Evolutionary conservation across 2,329 filamentous ascomycete species (phyloP), one percentile per base, ranked within the genome.

Genomic region (Monilinia fructigena): DNA sequence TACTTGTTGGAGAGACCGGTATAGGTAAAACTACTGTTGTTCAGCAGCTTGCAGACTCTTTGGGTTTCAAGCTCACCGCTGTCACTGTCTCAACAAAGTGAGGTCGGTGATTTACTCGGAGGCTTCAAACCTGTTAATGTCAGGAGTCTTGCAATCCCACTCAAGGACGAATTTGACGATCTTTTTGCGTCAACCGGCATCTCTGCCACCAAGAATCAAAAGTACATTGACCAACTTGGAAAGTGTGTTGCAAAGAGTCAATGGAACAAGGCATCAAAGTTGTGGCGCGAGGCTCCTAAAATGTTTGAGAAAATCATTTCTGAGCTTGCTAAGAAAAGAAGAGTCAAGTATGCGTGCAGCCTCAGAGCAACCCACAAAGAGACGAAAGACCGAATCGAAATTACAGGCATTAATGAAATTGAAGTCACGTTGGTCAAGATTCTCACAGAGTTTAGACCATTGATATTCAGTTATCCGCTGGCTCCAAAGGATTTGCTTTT

Each of bases 41-140:
- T 18, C 95, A 99, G 77, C 93, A 97, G 75, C 82, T 99, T 66
- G 93, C 95, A 0, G 88, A 90, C 67, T 85, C 89, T 4, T 83
- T 97, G 38, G 92, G 93, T 1, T 90, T 93, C 75, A 96, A 92
- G 73, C 84, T 99, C 16, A 90, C 93, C 0, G 92, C 93, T 3
- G 93, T 99, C 75, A 99, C 78, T 99, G 76, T 99, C 95, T 0
- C 96, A 99, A 76, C 96, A 99, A 77, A 98, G 93, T 74, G 96
- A 99, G 78, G 93, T 91, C 52, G 91, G 93, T n/a, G 95, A 99
- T 79, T 81, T 99, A 16, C 82, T 99, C 0, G 96, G 95, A 73
- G 95, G 95, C 0, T 98, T 96, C 81, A 99, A 99, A 77, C 95
- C 95, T 0, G 90, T 99, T 67, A 97, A 94, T 75, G 86, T 95